Evolutionary conservation across 2,329 filamentous ascomycete genomes (phyloP).

Genomic region (Diaporthe citriasiana): DNA sequence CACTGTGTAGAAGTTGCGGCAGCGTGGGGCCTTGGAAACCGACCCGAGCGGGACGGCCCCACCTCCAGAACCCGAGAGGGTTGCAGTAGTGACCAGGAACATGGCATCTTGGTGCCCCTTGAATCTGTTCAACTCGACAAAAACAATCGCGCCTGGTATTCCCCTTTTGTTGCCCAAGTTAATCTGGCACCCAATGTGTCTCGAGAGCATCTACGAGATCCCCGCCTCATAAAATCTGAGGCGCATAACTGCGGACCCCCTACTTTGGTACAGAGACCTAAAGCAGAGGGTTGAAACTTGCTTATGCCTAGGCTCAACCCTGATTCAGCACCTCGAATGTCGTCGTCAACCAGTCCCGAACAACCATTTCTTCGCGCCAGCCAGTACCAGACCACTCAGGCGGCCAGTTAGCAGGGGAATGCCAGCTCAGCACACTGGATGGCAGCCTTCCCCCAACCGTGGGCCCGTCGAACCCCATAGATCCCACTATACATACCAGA

Average conservation of each 20-base stretch:
- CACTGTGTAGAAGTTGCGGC: background rate
- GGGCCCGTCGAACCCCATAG: background rate
- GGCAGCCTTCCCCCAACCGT: background rate
- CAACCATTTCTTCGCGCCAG: background rate
- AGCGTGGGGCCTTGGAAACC: background rate
- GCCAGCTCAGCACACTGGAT: conserved; percentile 2
- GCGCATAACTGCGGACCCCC: conserved; percentile 7
- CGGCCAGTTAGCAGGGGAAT: background rate
- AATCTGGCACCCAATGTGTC: conserved; percentile 21
- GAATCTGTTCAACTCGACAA: background rate
- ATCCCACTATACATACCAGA: background rate
- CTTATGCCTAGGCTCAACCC: conserved; percentile 14
- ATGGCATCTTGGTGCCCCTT: conserved; percentile 16
- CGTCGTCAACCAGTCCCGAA: conserved; percentile 1
- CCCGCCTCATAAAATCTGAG: background rate
- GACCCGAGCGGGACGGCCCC: conserved; percentile 27
- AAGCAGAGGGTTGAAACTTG: conserved; percentile 14
- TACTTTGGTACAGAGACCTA: conserved; percentile 1
- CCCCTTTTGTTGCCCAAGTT: conserved; percentile 7
- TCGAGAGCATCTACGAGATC: background rate
- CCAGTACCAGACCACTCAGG: background rate
- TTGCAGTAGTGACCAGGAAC: background rate
- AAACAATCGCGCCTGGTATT: background rate
- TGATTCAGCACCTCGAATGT: conserved; percentile 2
- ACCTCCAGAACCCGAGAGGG: background rate